Conservation (phyloP, 805 yeast species). For the Starmera quercuum region DNA sequence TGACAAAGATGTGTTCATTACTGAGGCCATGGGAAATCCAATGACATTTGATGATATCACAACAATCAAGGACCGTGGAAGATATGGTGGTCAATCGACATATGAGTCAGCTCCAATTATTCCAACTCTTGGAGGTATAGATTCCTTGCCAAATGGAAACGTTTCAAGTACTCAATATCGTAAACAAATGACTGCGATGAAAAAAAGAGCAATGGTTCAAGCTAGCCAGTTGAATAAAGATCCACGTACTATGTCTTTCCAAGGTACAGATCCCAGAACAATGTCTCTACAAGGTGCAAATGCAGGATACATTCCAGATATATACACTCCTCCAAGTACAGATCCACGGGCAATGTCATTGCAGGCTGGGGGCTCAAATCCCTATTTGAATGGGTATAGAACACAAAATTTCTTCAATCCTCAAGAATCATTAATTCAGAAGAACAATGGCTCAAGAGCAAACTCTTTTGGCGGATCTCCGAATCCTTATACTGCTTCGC, state of each 20-base stretch:
- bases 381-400: constrained; percentile 6
- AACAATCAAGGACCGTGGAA: constrained; percentile 57
- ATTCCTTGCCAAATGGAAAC: constrained; percentile 16
- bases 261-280: constrained; percentile 31
- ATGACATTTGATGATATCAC: constrained; percentile 60
- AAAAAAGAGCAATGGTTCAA: constrained; percentile 44
- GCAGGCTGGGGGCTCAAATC: constrained; percentile 20
- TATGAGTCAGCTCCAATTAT: constrained; percentile 67
- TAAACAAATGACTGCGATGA: constrained; percentile 60
- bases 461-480: too few species aligned
- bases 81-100: constrained; percentile 43
- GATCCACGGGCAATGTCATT: constrained; percentile 42
- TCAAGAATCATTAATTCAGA: too few species aligned
- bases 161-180: constrained; percentile 55
- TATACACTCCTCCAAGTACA: constrained; percentile 21
- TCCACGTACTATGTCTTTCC: too few species aligned
- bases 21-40: constrained; percentile 24
- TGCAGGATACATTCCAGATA: constrained; percentile 1
- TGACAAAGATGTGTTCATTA: constrained; percentile 26
- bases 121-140: constrained; percentile 48
- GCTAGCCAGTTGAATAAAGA: constrained; percentile 28
- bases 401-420: constrained; percentile 24
- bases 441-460: too few species aligned
- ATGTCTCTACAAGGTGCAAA: constrained; percentile 33
- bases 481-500: too few species aligned